Evolutionary conservation across 2,329 filamentous ascomycete species (phyloP).

Genomic region (Lithohypha guttulata): DNA sequence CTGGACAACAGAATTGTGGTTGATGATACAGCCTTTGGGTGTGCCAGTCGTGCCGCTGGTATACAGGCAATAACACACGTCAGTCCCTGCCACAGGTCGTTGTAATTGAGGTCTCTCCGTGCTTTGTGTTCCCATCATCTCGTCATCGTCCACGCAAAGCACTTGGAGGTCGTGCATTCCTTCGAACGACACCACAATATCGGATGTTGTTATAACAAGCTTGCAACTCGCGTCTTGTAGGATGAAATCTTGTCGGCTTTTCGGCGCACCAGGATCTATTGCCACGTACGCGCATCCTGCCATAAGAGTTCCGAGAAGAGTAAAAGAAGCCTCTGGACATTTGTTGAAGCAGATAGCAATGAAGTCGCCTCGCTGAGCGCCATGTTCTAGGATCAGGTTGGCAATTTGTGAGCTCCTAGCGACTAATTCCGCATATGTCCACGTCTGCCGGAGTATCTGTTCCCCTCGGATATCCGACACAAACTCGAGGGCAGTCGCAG

Average conservation of each 20-base stretch:
- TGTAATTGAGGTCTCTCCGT: constrained; percentile 26
- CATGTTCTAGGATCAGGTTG: constrained; percentile 41
- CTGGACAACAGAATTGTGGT: constrained; percentile 79
- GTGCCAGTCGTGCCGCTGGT: constrained; percentile 80
- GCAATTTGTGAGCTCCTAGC: constrained; percentile 62
- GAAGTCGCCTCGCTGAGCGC: constrained; percentile 47
- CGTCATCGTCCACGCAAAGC: constrained; percentile 36
- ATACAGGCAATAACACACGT: constrained; percentile 73
- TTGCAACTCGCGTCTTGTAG: constrained; percentile 59
- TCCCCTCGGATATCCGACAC: constrained; percentile 45
- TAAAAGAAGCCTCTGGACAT: constrained; percentile 71
- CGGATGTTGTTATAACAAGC: constrained; percentile 49
- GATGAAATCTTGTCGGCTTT: constrained; percentile 66
- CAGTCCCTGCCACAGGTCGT: constrained; percentile 35
- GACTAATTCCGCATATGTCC: constrained; percentile 68
- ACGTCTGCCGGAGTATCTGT: constrained; percentile 41
- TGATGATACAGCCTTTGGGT: constrained; percentile 80
- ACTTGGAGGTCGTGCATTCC: constrained; percentile 30
- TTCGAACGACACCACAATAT: constrained; percentile 31
- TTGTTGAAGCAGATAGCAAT: constrained; percentile 76
- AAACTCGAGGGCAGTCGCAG: constrained; percentile 65
- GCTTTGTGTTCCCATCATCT: constrained; percentile 28
- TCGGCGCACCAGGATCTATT: constrained; percentile 63
- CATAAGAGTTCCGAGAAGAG: constrained; percentile 72
- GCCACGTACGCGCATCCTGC: constrained; percentile 72